Conservation (phyloP, 805 yeast species). For the Candida nitratophila region DNA sequence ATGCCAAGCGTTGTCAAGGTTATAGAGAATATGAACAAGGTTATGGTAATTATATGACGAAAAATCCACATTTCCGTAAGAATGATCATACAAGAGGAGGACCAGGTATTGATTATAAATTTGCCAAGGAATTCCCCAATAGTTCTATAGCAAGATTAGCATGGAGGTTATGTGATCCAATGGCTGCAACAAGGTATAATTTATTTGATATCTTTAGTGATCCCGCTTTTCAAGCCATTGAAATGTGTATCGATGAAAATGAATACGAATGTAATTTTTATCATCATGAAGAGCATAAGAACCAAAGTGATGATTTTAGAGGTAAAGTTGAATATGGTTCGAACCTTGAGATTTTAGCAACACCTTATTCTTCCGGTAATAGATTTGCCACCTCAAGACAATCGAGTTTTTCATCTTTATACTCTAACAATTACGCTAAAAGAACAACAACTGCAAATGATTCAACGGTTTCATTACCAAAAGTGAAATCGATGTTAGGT, state of each 20-base stretch:
- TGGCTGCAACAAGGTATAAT: slow-evolving; percentile 48
- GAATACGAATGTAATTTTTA: slow-evolving; percentile 19
- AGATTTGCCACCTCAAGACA: background rate
- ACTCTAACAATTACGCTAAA: background rate
- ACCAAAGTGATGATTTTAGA: slow-evolving; percentile 7
- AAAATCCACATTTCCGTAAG: slow-evolving; percentile 37
- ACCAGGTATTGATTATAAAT: slow-evolving; percentile 68
- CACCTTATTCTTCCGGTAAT: no score
- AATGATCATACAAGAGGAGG: slow-evolving; percentile 32
- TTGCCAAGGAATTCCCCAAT: slow-evolving; percentile 57
- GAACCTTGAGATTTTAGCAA: background rate
- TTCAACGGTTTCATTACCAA: background rate
- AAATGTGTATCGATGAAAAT: slow-evolving; percentile 54
- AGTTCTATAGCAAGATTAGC: slow-evolving; percentile 65
- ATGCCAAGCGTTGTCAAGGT: slow-evolving; percentile 29
- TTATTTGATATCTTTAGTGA: slow-evolving; percentile 52
- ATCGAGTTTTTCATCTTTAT: background rate
- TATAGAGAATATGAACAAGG: slow-evolving; percentile 49
- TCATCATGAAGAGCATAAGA: slow-evolving; percentile 5
- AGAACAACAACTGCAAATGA: background rate
- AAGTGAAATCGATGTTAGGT: background rate
- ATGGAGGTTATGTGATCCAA: slow-evolving; percentile 72
- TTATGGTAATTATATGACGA: slow-evolving; percentile 29
- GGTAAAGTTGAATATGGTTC: slow-evolving; percentile 17
- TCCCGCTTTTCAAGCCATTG: slow-evolving; percentile 58